phyloP scores from a whole-genome alignment of 139 green algal species.

The Limnomonas spitsbergensis region DNA sequence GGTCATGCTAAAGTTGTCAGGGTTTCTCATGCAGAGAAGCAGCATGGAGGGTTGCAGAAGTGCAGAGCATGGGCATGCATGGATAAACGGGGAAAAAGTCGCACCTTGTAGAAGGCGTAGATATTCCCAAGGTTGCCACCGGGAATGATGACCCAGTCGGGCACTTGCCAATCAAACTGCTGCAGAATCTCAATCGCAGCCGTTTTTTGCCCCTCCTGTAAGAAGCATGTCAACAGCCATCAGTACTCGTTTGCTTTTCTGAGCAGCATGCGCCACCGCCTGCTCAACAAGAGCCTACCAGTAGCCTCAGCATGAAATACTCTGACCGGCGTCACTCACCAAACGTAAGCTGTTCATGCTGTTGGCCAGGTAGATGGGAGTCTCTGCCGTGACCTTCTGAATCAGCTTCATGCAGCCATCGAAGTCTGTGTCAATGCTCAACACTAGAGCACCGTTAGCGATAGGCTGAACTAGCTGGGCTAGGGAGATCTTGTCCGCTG shows the following conservation, averaged over 20 bases:
- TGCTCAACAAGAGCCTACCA: too few relatives aligned
- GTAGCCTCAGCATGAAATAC: too few relatives aligned
- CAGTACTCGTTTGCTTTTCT: too few relatives aligned
- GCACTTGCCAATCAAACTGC: conserved; percentile 98
- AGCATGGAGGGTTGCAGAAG: too few relatives aligned
- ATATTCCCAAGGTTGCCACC: conserved; percentile 99
- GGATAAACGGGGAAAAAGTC: too few relatives aligned
- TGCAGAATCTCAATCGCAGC: conserved; percentile 99
- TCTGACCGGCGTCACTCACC: too few relatives aligned
- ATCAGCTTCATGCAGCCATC: conserved; percentile 99
- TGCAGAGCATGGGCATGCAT: too few relatives aligned
- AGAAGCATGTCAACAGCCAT: too few relatives aligned
- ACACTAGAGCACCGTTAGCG: conserved; percentile 95
- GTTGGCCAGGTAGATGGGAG: conserved; percentile 99
- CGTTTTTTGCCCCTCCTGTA: conserved; percentile 99
- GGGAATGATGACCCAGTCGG: conserved; percentile 98
- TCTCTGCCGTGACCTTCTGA: conserved; percentile 72
- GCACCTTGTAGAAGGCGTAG: conserved; percentile 98
- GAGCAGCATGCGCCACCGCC: too few relatives aligned
- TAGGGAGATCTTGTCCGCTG: conserved; percentile 95
- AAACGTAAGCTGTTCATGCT: conserved; percentile 95
- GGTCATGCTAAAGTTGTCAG: too few relatives aligned
- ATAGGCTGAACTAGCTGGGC: conserved; percentile 98
- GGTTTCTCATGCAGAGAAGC: too few relatives aligned
- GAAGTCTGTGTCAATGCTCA: conserved; percentile 99